A percentile compares a stretch with the other conserved stretches of the same genome.
Evolutionary conservation across 805 yeast species (phyloP).

Genomic region (Wickerhamomyces queroliae): DNA sequence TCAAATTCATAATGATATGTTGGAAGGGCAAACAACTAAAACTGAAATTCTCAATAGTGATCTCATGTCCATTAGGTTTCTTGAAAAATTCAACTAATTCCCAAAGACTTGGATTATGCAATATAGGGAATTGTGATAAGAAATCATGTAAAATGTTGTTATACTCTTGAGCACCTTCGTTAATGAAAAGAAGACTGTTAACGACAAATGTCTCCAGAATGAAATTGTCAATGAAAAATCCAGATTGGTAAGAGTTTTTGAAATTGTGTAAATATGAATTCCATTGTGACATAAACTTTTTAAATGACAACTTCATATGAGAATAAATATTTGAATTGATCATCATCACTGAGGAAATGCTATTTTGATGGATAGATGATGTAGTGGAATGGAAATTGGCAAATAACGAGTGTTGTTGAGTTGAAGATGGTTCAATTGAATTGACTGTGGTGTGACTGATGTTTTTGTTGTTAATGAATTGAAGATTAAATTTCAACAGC

Average conservation of each 20-base stretch:
- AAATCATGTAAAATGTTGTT: slow-evolving; percentile 7
- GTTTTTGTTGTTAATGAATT: neutral
- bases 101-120: neutral
- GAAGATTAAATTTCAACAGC: neutral
- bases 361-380: too few relatives aligned
- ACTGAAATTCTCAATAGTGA: neutral
- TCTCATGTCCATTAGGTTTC: neutral
- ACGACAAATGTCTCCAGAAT: slow-evolving; percentile 8
- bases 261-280: neutral
- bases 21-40: neutral
- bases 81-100: slow-evolving; percentile 1
- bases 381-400: too few relatives aligned
- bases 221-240: slow-evolving; percentile 12
- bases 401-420: too few relatives aligned
- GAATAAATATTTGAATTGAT: too few relatives aligned
- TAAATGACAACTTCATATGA: neutral
- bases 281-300: neutral
- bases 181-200: slow-evolving; percentile 9
- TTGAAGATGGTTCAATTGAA: too few relatives aligned
- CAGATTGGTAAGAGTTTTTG: neutral
- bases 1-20: neutral
- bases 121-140: neutral
- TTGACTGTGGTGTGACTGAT: neutral
- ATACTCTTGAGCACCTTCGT: slow-evolving; percentile 11
- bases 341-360: too few relatives aligned